These are phyloP conservation scores for Ceratobasidium sp. DNA, from an alignment of 1,284 basidiomycete genomes.

Conservation along the genomic window DNA sequence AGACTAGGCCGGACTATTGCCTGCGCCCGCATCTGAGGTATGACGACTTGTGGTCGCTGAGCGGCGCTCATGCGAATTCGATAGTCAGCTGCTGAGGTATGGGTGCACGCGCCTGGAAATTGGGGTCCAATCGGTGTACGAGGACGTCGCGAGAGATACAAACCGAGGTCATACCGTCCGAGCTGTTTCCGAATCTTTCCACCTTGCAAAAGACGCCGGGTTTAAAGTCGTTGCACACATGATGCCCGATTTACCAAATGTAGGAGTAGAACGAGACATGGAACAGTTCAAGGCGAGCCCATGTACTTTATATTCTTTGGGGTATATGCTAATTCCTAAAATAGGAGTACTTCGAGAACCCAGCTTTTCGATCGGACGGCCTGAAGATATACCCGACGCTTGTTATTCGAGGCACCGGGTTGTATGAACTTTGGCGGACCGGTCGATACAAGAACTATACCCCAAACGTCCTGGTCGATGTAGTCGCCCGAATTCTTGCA, in stretches of 20 bases:
- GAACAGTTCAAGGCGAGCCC: constrained; percentile 93
- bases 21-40: constrained; percentile 94
- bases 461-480: constrained; percentile 96
- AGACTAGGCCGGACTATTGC: constrained; percentile 99
- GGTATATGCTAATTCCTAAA: constrained; percentile 14
- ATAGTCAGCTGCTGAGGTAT: constrained; percentile 98
- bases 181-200: constrained; percentile 97
- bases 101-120: constrained; percentile 99
- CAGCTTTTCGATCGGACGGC: constrained; percentile 96
- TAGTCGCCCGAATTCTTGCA: constrained; percentile 95
- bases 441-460: constrained; percentile 99
- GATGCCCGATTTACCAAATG: constrained; percentile 99
- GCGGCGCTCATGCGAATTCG: not conserved
- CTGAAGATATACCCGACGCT: constrained; percentile 99
- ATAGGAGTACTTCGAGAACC: constrained; percentile 94
- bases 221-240: constrained; percentile 99
- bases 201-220: constrained; percentile 97
- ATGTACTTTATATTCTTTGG: not conserved
- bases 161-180: constrained; percentile 99
- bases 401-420: constrained; percentile 96
- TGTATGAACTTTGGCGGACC: constrained; percentile 97
- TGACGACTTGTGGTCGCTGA: not conserved
- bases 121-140: constrained; percentile 98
- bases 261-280: constrained; percentile 96
- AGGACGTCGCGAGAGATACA: constrained; percentile 98